phyloP scores from a whole-genome alignment of 2,329 filamentous ascomycete species.

The Exophiala sp. region DNA sequence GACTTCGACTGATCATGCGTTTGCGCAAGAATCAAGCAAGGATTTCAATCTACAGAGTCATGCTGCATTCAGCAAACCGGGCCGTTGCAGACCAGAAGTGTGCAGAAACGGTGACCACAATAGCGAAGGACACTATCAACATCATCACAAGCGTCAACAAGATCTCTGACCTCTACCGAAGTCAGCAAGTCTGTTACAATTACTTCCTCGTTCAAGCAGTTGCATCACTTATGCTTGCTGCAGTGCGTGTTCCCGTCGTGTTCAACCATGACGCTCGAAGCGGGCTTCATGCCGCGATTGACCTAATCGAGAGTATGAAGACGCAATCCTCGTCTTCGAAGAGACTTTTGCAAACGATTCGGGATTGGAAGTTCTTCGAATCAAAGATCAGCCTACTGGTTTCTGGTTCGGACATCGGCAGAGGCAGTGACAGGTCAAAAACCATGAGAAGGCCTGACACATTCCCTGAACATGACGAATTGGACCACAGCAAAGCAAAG shows the following conservation, averaged over 20 bases:
- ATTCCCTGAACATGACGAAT: no score
- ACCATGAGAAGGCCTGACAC: no score
- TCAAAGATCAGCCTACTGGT: no score
- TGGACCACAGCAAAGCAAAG: no score
- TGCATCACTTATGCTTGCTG: constrained; percentile 61
- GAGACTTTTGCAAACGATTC: no score
- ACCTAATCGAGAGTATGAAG: constrained; percentile 53
- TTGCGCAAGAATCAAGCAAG: constrained; percentile 85
- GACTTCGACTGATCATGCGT: constrained; percentile 79
- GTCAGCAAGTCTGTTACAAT: constrained; percentile 63
- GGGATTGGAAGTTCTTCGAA: no score
- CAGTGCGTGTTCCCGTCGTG: constrained; percentile 59
- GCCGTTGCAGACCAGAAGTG: constrained; percentile 72
- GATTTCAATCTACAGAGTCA: constrained; percentile 81
- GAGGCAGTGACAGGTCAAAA: no score
- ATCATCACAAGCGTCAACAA: constrained; percentile 60
- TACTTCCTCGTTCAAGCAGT: constrained; percentile 64
- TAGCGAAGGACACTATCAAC: constrained; percentile 63
- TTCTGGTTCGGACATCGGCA: no score
- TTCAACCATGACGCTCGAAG: constrained; percentile 59
- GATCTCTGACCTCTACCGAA: constrained; percentile 60
- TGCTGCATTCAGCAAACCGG: constrained; percentile 77
- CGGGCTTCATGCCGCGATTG: constrained; percentile 65
- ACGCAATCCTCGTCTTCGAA: no score
- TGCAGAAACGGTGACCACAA: constrained; percentile 65